Conservation (phyloP, 2,329 filamentous ascomycete species). For the Lachnellula suecica region DNA sequence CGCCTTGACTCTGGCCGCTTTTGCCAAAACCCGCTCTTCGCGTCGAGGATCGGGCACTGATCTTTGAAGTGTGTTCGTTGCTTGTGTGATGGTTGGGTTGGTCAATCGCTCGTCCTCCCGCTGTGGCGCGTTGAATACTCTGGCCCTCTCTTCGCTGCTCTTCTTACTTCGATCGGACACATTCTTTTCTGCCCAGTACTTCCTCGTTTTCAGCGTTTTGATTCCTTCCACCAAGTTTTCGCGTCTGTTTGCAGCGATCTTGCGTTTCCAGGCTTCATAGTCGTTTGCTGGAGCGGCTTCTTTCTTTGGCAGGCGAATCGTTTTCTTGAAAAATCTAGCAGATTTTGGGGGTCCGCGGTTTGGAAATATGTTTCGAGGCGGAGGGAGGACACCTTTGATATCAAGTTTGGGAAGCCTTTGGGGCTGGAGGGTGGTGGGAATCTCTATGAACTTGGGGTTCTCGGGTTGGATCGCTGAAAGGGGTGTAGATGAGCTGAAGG, state of each 20-base stretch:
- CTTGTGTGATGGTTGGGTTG: slow-evolving; percentile 59
- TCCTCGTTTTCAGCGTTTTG: slow-evolving; percentile 65
- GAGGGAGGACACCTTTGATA: slow-evolving; percentile 77
- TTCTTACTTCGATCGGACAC: slow-evolving; percentile 40
- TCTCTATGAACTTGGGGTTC: slow-evolving; percentile 82
- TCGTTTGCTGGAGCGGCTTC: slow-evolving; percentile 26
- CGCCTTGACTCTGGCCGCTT: slow-evolving; percentile 40
- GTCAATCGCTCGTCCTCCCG: slow-evolving; percentile 77
- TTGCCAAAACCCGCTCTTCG: slow-evolving; percentile 50
- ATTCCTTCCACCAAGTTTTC: slow-evolving; percentile 72
- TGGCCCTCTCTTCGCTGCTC: slow-evolving; percentile 47
- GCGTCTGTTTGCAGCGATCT: slow-evolving; percentile 71
- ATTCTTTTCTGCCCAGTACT: slow-evolving; percentile 43
- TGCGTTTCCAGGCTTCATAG: slow-evolving; percentile 61
- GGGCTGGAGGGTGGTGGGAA: slow-evolving; percentile 71
- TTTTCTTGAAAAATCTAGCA: slow-evolving; percentile 54
- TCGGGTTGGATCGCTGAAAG: slow-evolving; percentile 67
- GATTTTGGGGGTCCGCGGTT: slow-evolving; percentile 58
- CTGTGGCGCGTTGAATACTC: slow-evolving; percentile 61
- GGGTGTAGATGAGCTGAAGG: slow-evolving; percentile 46
- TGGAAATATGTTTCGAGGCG: slow-evolving; percentile 79
- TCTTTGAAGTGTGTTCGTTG: slow-evolving; percentile 47
- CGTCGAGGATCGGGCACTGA: slow-evolving; percentile 63
- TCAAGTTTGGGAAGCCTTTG: slow-evolving; percentile 41
- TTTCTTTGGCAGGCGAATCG: slow-evolving; percentile 52